Evolutionary conservation across 129 eudicot genomes (phyloP), one percentile per base, ranked within the genome.

Genomic region (Sambucus nigra): DNA sequence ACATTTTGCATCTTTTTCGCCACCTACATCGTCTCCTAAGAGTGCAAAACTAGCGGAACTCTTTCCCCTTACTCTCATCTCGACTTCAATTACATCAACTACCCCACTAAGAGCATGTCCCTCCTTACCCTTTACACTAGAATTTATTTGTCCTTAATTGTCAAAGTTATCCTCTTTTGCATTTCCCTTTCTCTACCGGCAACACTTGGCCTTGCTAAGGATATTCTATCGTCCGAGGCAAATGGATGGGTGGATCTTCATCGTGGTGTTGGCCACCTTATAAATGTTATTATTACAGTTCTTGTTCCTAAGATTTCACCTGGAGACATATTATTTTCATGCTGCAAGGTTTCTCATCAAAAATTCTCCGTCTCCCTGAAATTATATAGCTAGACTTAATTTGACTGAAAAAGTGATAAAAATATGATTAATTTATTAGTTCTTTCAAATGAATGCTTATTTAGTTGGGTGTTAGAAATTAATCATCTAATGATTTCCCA

Each of bases 301-400:
- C 80, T 85, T 64, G 98, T 95, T 61, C 98, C 98, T 47, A 95
- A 91, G 68, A 94, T 91, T 74, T 69, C 89, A 44, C 95, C 98
- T 41, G 98, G 94, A 68, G 85, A 95, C 77, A 85, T 76, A 53
- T 91, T 91, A 55, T 91, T 91, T 74, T 91, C 98, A 20, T 95
- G 95, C 59, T 85, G 95, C 94, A 91, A 91, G 98, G 98, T 91
- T 25, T 56, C 57, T 63, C 45, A 25, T 47, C 5, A 25, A 13
- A 29, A 44, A 26, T 29, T 48, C 41, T 38, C 8, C 35, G 16
- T 51, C 61, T 24, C 50, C 1, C 13, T 57, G 51, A 22, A 61
- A 31, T 38, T 55, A 54, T 10, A n/a, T 60, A n/a, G 31, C 51
- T 59, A 12, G 3, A 17, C 47, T 65, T 17, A 45, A 41, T 46